Evolutionary conservation across 2,329 filamentous ascomycete genomes (phyloP), one percentile per base, ranked within the genome.

Genomic region (Bipolaris victoriae): DNA sequence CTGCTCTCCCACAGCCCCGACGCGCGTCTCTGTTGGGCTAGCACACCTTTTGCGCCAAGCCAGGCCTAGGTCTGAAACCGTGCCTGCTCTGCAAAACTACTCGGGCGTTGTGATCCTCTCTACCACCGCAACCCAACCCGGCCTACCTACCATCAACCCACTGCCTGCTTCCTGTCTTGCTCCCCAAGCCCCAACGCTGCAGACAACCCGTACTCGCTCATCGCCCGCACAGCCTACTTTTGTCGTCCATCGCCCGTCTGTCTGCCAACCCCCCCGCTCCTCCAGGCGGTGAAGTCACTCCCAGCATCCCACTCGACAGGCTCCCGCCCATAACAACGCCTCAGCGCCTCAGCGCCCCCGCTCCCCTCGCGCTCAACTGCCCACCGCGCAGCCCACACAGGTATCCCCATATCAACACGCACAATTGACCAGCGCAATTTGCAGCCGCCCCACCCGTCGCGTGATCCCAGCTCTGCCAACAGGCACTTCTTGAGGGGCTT

Each of bases 401-500:
- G 67, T 72, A 73, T 55, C 53, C 57, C 51, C 49, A 54, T 52
- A 55, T 60, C 62, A 52, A 66, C 63, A 33, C 63, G 60, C 61
- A 61, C 64, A 63, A 72, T 73, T 73, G 68, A 74, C 66, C 50
- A 55, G 49, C 53, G 54, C 66, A 56, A 56, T 55, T 57, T 57
- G 63, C 61, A 68, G 58, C 58, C 56, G 65, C 65, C 65, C 61
- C 56, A 51, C 60, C 55, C 68, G 71, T 75, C 73, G 70, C 71
- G 71, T 72, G 67, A 66, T 71, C 70, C 65, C 67, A 64, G 41
- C 63, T 63, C 60, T 68, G 67, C 72, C 68, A 68, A 62, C 66
- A 67, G 69, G 71, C 66, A 66, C 67, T 68, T 73, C 68, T 48
- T 73, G 72, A 75, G 72, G 75, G 75, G 73, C 75, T 75, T 74